Evolutionary conservation across 495 filamentous ascomycete genomes (phyloP), one percentile per base, ranked within the genome.

Genomic region (Cercophora newfieldiana): DNA sequence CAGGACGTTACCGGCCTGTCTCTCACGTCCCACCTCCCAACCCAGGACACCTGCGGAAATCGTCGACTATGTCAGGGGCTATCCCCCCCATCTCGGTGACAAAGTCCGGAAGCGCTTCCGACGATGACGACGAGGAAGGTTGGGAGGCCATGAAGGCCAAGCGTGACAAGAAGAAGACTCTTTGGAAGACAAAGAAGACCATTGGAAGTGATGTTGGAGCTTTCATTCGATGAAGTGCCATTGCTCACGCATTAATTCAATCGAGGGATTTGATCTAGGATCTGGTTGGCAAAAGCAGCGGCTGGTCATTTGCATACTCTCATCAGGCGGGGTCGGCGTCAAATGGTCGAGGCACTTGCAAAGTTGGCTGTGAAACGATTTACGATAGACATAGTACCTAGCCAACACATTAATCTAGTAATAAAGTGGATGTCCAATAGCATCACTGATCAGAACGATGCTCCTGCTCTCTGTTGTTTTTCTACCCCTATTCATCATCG

Each of bases 1-100:
- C 94, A 25, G 88, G 91, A 37, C 88, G 95, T n/a, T 99, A 99
- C 77, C 88, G 96, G 16, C 94, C 96, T 0, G 93, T 99, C 0
- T 94, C 91, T 29, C 83, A 86, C 63, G 68, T 76, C 44, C 77
- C 81, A 29, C 68, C 70, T 49, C 72, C 73, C 14, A 59, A 44
- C 7, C 62, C 54, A 1, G 64, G 67, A 65, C 81, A 75, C 63
- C 66, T 77, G 50, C 71, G 72, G 7, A 80, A 86, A 68, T 80
- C 84, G 7, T 79, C 82, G 10, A 85, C 79, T 22, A 82, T 83
- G 70, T 85, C 87, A 1, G 82, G 85, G 0, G 77, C 79, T 18
- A 71, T 84, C 10, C 58, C 67, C 21, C 59, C 70, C 24, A 70
- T 68, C 22, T 62, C 71, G 3, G 73, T 57, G 55, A 74, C 47